phyloP scores from a whole-genome alignment of 1,139 yeast species.

The Candida tunisiensis region DNA sequence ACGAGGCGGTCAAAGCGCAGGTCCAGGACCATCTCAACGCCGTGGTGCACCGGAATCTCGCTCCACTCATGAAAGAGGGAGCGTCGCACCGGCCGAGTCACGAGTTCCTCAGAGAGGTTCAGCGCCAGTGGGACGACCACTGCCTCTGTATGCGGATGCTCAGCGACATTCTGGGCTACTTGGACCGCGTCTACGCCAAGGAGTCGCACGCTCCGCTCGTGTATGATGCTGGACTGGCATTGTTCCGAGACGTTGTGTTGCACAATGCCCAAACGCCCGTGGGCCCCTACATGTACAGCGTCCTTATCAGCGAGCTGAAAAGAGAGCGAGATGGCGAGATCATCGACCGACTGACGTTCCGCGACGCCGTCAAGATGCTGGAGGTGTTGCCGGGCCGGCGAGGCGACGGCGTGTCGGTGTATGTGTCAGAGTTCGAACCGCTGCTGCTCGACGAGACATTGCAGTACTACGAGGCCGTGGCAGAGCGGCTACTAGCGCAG shows the following conservation, averaged over 20 bases:
- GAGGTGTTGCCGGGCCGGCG: conserved; percentile 34
- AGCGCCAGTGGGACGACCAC: conserved; percentile 53
- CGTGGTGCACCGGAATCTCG: neutral
- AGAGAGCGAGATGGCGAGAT: conserved; percentile 43
- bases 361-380: conserved; percentile 53
- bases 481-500: conserved; percentile 23
- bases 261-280: conserved; percentile 29
- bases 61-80: neutral
- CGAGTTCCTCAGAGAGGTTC: conserved; percentile 1
- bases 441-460: conserved; percentile 43
- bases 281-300: conserved; percentile 28
- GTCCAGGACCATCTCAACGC: neutral
- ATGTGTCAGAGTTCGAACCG: conserved; percentile 52
- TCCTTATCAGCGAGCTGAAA: conserved; percentile 43
- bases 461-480: conserved; percentile 33
- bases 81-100: conserved; percentile 1
- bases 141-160: conserved; percentile 61
- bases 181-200: conserved; percentile 68
- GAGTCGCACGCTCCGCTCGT: conserved; percentile 51
- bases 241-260: conserved; percentile 33
- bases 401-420: conserved; percentile 28
- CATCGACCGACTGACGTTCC: conserved; percentile 43
- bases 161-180: conserved; percentile 75
- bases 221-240: conserved; percentile 57
- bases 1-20: neutral